Conservation (phyloP, 257 asterid species). For the Verbascum thapsus region DNA sequence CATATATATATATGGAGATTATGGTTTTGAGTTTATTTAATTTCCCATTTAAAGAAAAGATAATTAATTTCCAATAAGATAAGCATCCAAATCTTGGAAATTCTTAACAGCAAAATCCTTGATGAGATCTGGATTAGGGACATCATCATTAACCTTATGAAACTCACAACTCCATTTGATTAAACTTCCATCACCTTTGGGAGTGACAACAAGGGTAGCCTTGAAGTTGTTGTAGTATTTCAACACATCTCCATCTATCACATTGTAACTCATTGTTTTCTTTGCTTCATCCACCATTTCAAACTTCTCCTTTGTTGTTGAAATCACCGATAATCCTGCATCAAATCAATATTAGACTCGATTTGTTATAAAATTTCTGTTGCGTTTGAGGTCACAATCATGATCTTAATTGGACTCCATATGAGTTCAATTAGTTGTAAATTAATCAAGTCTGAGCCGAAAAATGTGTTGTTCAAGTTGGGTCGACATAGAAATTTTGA, state of each 20-base stretch:
- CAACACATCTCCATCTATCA: slow-evolving; percentile 68
- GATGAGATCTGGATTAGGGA: slow-evolving; percentile 63
- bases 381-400: too few species aligned
- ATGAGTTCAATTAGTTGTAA: too few species aligned
- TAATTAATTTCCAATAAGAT: slow-evolving; percentile 36
- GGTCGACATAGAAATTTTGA: background rate
- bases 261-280: slow-evolving; percentile 43
- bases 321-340: slow-evolving; percentile 47
- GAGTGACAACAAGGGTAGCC: slow-evolving; percentile 40
- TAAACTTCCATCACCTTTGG: slow-evolving; percentile 51
- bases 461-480: background rate
- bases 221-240: slow-evolving; percentile 68
- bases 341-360: background rate
- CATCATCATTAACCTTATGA: slow-evolving; percentile 60
- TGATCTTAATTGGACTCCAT: too few species aligned
- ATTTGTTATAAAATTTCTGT: too few species aligned
- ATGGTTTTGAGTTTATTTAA: background rate
- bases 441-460: too few species aligned
- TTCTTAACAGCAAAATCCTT: slow-evolving; percentile 70
- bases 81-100: slow-evolving; percentile 73
- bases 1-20: background rate
- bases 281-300: slow-evolving; percentile 64
- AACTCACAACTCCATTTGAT: slow-evolving; percentile 74
- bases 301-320: slow-evolving; percentile 66
- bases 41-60: background rate